Evolutionary conservation across 2,329 filamentous ascomycete species (phyloP), one percentile per base, ranked within the genome.

Genomic region (Nannizziopsis barbatae): DNA sequence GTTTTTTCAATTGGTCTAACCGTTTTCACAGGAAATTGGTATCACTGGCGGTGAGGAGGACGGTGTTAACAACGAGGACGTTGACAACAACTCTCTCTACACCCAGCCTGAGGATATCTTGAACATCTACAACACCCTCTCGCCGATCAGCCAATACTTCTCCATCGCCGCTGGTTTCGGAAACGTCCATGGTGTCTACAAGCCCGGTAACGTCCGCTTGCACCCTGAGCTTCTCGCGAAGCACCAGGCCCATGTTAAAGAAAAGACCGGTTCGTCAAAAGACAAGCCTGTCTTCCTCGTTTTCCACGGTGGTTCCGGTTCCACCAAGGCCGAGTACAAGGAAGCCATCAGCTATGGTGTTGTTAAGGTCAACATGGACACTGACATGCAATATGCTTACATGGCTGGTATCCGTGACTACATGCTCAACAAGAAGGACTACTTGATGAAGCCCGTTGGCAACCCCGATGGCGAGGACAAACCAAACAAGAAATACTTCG

Each of bases 331-430:
- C 60, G 92, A 98, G 75, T 98, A 85, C 79, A 76, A 75, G 55
- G 80, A 87, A 61, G 90, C 89, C 65, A 95, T 95, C 71, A 73
- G 75, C 66, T 84, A 90, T 71, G 92, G 92, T 76, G 90, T 98
- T 60, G 84, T 95, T 75, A 98, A 98, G 83, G 92, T 98, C 73
- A 98, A 98, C 77, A 77, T 98, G 62, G 92, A 98, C 73, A 98
- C 92, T 44, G 92, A 98, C 67, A 79, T 96, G 72, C 90, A 96
- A 77, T 94, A 81, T 71, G 89, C 90, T 52, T 98, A 96, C 79
- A 78, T 92, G 58, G 73, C 74, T 54, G 92, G 92, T 73, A 84
- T 96, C 74, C 86, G 92, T 56, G 90, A 98, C 75, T 98, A 88
- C 76, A 77, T 96, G 66, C 71, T 87, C 63, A 84, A 80, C 69